Base-by-base conservation (phyloP, 1,284 basidiomycete species). In the Ustilago lituana region DNA sequence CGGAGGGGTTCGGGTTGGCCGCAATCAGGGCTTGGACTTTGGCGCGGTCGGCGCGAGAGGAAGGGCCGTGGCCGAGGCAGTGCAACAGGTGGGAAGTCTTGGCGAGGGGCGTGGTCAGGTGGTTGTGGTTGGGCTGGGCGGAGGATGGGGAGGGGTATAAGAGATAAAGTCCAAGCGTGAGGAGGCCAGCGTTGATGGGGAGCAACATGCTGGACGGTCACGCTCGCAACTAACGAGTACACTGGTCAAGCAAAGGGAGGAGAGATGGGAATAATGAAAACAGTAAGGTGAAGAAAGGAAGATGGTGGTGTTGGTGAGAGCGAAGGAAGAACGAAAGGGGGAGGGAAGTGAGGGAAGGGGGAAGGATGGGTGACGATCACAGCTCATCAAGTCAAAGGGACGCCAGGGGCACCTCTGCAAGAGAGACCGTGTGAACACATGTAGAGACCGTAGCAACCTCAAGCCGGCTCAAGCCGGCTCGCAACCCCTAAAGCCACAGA, bases 1-100 rank as follows among this genome's bases (percentile, higher is more conserved):
- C 43, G 11, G 31, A 5, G 0, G 50, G 51, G 19, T 50, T 32
- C 2, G 63, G 38, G 9, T 47, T 32, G 27, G 51, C 15, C 1
- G 40, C 10, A 23, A 60, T 8, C 5, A 66, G 20, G 17, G 48
- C 15, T 26, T 50, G 24, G 15, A 66, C 40, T 15, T 27, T 35
- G 24, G 33, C 10, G 4, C 20, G 31, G 23, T 65, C 47, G 6
- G 56, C 62, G 0, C 22, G 38, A 4, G 31, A 12, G 2, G 36
- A 15, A 0, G 46, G 24, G 4, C 20, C 10, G 9, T 37, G 33
- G 12, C 63, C 63, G 7, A 66, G 43, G 19, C 63, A 66, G 27
- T 43, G 52, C 1, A 66, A 29, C 0, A 66, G 41, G 14, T 32
- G 37, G 6, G 19, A 8, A 2, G 48, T 39, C 19, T 45, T 45